phyloP scores from a whole-genome alignment of 495 filamentous ascomycete species.

The Aspergillus taichungensis region DNA sequence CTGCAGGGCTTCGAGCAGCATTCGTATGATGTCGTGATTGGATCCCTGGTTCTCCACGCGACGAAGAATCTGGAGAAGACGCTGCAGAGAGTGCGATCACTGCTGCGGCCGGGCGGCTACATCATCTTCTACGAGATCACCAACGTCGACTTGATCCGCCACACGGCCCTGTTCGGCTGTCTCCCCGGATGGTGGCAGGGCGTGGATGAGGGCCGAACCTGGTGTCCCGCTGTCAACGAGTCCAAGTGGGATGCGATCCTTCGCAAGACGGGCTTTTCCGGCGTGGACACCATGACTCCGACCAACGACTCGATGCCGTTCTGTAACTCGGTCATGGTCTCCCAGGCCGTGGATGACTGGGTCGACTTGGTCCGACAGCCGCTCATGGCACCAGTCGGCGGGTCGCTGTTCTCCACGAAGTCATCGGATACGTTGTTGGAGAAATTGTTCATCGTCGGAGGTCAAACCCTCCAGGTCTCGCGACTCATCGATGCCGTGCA shows the following conservation, averaged over 20 bases:
- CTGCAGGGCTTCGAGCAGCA: slow-evolving; percentile 28
- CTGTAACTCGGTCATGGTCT: slow-evolving; percentile 23
- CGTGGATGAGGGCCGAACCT: slow-evolving; percentile 7
- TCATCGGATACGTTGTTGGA: not conserved
- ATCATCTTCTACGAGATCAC: slow-evolving; percentile 33
- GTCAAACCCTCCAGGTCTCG: not conserved
- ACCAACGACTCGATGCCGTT: not conserved
- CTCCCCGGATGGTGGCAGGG: slow-evolving; percentile 22
- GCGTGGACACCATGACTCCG: slow-evolving; percentile 25
- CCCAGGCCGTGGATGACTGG: slow-evolving; percentile 34
- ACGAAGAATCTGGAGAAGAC: slow-evolving; percentile 2
- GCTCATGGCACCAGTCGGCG: not conserved
- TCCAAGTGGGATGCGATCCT: slow-evolving; percentile 30
- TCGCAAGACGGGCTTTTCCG: slow-evolving; percentile 32
- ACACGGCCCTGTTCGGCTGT: slow-evolving; percentile 6
- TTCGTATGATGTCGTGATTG: slow-evolving; percentile 36
- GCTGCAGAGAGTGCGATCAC: slow-evolving; percentile 1
- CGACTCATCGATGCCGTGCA: not conserved
- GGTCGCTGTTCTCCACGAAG: not conserved
- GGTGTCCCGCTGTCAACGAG: slow-evolving; percentile 2
- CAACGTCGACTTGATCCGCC: slow-evolving; percentile 18
- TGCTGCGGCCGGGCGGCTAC: slow-evolving; percentile 41
- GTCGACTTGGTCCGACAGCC: slow-evolving; percentile 15
- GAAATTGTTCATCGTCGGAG: slow-evolving; percentile 1
- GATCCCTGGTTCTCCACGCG: slow-evolving; percentile 11